These are phyloP conservation scores for Fennellomyces sp. DNA, from an alignment of 371 early-diverging fungal genomes.

Conservation along the genomic window DNA sequence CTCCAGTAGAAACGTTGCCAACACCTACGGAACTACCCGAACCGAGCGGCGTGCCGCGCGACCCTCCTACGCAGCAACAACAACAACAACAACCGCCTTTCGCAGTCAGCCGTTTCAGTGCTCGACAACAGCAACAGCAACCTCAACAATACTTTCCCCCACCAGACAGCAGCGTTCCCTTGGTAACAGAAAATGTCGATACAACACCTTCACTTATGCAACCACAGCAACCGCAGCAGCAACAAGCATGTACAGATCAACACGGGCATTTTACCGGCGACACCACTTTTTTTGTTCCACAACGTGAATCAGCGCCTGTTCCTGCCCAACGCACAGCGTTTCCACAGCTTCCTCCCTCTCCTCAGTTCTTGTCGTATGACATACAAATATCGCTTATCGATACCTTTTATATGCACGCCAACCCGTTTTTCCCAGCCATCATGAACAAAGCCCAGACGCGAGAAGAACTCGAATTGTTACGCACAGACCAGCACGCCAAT, in stretches of 20 bases:
- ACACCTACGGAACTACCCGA: conserved; percentile 7
- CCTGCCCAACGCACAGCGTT: neutral
- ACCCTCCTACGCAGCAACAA: neutral
- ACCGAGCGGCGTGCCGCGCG: neutral
- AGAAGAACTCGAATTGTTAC: conserved; percentile 15
- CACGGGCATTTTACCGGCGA: conserved; percentile 13
- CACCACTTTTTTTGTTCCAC: conserved; percentile 6
- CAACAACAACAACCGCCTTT: neutral
- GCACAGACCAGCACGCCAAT: conserved; percentile 14
- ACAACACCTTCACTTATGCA: neutral
- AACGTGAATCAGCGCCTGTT: neutral
- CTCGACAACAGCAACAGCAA: neutral
- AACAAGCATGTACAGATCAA: neutral
- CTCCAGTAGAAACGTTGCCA: neutral
- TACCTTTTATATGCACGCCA: conserved; percentile 52
- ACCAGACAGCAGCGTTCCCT: neutral
- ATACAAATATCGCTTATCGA: conserved; percentile 47
- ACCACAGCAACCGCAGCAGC: neutral
- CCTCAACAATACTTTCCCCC: conserved; percentile 1
- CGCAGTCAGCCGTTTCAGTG: conserved; percentile 1
- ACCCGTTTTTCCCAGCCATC: conserved; percentile 55
- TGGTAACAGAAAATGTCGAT: neutral
- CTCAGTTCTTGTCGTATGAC: neutral
- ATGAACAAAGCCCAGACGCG: conserved; percentile 39
- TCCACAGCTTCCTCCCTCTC: conserved; percentile 1